Evolutionary conservation across 129 eudicot genomes (phyloP).

Genomic region (Centrapalus pauciflorus): DNA sequence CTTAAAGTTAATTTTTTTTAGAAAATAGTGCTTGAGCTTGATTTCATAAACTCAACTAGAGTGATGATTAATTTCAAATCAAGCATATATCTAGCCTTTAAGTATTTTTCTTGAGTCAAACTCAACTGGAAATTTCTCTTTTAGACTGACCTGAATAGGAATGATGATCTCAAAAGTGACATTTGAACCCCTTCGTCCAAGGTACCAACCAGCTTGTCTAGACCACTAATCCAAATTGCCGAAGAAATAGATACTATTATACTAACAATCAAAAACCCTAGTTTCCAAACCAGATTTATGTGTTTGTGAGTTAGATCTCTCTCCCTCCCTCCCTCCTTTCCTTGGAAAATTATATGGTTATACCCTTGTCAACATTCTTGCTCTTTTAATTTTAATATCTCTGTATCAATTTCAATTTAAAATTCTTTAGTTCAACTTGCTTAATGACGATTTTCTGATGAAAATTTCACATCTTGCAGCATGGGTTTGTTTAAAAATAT

Average conservation of each 20-base stretch:
- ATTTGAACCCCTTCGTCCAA: background rate
- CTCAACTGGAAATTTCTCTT: background rate
- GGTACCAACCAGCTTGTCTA: background rate
- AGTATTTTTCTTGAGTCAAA: background rate
- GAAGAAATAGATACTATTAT: background rate
- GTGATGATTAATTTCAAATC: background rate
- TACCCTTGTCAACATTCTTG: slow-evolving; percentile 5
- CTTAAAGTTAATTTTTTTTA: background rate
- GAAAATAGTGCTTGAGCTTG: background rate
- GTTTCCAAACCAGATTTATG: background rate
- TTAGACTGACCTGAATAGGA: background rate
- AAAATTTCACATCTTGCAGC: background rate
- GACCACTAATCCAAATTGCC: background rate
- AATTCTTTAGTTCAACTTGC: slow-evolving; percentile 2
- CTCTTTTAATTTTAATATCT: background rate
- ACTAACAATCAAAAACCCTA: background rate
- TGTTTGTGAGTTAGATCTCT: background rate
- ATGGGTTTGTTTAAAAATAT: background rate
- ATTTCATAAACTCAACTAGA: background rate
- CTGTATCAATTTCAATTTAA: background rate
- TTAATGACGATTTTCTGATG: background rate
- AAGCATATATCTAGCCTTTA: background rate
- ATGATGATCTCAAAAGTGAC: background rate
- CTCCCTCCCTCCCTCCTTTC: background rate
- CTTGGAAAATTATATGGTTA: background rate